Conservation (phyloP, 768 basidiomycete genomes). For the Kwoniella mangroviensis region DNA sequence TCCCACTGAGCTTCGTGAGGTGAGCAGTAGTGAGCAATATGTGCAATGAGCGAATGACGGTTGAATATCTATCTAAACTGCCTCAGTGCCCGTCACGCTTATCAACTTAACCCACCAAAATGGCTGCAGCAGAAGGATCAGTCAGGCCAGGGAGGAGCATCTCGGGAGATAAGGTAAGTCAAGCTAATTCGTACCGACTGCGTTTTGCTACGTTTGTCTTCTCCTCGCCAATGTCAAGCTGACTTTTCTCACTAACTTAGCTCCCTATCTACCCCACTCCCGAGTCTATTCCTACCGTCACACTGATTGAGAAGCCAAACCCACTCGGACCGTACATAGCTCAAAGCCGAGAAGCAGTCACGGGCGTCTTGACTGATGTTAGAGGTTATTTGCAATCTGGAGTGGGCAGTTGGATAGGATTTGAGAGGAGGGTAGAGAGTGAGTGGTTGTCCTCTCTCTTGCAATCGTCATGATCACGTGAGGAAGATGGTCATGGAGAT, state of each 20-base stretch:
- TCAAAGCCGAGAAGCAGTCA: constrained; percentile 67
- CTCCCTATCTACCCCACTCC: constrained; percentile 79
- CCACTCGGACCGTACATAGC: constrained; percentile 79
- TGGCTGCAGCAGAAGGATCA: constrained; percentile 8
- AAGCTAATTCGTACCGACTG: too few species aligned
- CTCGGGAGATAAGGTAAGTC: constrained; percentile 36
- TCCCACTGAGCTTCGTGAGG: background rate
- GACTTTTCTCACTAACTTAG: constrained; percentile 62
- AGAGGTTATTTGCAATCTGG: constrained; percentile 71
- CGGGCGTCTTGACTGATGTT: constrained; percentile 66
- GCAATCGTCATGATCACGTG: too few species aligned
- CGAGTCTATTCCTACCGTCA: constrained; percentile 62
- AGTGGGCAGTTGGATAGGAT: constrained; percentile 79
- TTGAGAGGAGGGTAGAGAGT: constrained; percentile 87
- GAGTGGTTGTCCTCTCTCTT: constrained; percentile 34
- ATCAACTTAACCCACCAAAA: background rate
- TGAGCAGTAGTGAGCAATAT: background rate
- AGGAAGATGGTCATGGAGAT: too few species aligned
- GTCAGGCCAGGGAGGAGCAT: constrained; percentile 23
- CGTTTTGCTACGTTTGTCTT: background rate
- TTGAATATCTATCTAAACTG: background rate
- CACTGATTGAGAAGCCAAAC: constrained; percentile 75
- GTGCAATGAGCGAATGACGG: constrained; percentile 2
- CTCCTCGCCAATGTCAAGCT: background rate
- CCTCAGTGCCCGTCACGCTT: background rate